phyloP scores from a whole-genome alignment of 108 stramenopile species.

The Nitzschia palea region DNA sequence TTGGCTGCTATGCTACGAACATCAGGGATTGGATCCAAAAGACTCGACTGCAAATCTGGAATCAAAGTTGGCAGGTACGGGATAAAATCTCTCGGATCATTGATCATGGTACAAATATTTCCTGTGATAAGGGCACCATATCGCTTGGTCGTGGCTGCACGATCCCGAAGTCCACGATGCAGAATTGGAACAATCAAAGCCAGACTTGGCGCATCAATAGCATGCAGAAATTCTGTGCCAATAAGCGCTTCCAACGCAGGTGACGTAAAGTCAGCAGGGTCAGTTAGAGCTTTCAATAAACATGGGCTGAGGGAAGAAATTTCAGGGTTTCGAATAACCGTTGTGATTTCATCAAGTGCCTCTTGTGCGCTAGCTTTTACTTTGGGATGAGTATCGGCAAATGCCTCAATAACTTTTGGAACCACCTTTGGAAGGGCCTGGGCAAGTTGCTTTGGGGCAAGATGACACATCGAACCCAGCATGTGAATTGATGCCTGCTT shows the following conservation, averaged over 20 bases:
- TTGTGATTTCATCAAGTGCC: conserved; percentile 94
- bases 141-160: conserved; percentile 91
- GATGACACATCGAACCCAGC: conserved; percentile 67
- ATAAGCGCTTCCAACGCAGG: conserved; percentile 84
- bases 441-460: conserved; percentile 87
- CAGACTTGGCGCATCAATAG: conserved; percentile 98
- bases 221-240: conserved; percentile 93
- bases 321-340: conserved; percentile 97
- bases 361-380: conserved; percentile 89
- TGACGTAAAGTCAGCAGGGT: conserved; percentile 80
- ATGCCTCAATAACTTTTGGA: conserved; percentile 95
- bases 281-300: conserved; percentile 90
- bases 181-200: conserved; percentile 97
- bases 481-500: conserved; percentile 96
- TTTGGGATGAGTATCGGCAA: conserved; percentile 96
- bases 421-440: conserved; percentile 95
- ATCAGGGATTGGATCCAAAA: conserved; percentile 98
- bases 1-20: conserved; percentile 92
- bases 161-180: conserved; percentile 93
- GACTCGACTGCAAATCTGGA: conserved; percentile 86
- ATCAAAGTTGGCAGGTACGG: conserved; percentile 93
- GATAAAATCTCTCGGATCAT: conserved; percentile 91
- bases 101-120: conserved; percentile 97
- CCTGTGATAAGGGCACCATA: conserved; percentile 97
- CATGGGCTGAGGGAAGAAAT: conserved; percentile 74